Evolutionary conservation across 768 basidiomycete genomes (phyloP).

Genomic region (Serendipita vermifera): DNA sequence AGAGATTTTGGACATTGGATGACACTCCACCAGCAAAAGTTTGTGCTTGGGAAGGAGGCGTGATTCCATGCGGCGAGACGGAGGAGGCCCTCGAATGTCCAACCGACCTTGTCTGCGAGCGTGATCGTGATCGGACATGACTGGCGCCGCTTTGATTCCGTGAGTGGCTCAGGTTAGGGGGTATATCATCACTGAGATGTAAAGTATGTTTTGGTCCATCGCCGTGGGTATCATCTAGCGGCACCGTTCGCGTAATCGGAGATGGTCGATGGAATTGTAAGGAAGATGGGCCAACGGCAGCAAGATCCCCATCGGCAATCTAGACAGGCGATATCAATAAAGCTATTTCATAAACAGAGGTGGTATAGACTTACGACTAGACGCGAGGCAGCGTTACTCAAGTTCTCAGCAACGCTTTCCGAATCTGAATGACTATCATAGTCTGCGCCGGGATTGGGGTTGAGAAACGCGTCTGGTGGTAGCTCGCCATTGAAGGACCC

Average conservation of each 20-base stretch:
- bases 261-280: constrained; percentile 7
- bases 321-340: too few species aligned
- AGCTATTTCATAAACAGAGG: too few species aligned
- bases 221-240: neutral
- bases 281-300: constrained; percentile 2
- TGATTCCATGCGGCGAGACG: neutral
- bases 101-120: neutral
- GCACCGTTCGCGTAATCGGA: constrained; percentile 4
- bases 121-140: neutral
- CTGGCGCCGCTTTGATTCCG: neutral
- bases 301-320: constrained; percentile 7
- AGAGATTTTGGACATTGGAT: neutral
- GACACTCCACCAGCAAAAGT: neutral
- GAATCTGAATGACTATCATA: neutral
- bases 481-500: constrained; percentile 2
- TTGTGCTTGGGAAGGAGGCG: neutral
- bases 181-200: constrained; percentile 5
- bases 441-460: neutral
- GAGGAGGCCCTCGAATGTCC: neutral
- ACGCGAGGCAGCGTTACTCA: constrained; percentile 6
- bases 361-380: constrained; percentile 5
- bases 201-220: constrained; percentile 5
- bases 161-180: neutral
- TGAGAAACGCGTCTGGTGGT: neutral
- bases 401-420: constrained; percentile 5